Conservation (phyloP, 305 asterid genomes). For the Solanum hybrid region DNA sequence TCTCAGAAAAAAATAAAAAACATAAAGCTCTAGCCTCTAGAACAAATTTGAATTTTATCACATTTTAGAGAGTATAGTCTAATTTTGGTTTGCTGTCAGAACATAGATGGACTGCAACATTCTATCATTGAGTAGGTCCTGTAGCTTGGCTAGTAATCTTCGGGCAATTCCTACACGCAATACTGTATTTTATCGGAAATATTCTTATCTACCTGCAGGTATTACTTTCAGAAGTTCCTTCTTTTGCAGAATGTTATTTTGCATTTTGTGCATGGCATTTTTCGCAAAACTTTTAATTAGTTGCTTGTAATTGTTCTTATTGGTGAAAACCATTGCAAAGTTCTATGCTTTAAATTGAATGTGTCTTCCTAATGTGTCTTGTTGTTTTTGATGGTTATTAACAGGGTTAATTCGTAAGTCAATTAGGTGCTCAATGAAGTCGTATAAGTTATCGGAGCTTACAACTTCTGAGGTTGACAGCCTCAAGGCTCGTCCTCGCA, state of each 20-base stretch:
- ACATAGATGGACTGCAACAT: constrained; percentile 59
- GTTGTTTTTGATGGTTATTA: constrained; percentile 7
- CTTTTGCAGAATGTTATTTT: background rate
- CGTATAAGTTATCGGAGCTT: constrained; percentile 81
- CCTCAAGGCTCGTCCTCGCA: constrained; percentile 89
- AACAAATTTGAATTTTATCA: background rate
- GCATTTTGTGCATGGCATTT: background rate
- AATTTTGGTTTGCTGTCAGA: constrained; percentile 13
- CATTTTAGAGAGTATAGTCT: background rate
- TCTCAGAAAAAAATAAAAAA: background rate
- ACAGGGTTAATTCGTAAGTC: constrained; percentile 40
- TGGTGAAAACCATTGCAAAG: background rate
- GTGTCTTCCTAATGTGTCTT: background rate
- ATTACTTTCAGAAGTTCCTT: constrained; percentile 7
- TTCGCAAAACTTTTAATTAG: background rate
- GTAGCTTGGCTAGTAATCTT: constrained; percentile 25
- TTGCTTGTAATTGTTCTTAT: background rate
- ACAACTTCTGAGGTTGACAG: constrained; percentile 61
- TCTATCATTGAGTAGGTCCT: constrained; percentile 39
- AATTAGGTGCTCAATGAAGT: constrained; percentile 66
- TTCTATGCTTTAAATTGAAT: background rate
- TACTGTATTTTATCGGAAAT: constrained; percentile 11
- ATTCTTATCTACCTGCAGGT: constrained; percentile 32
- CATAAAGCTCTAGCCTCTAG: background rate
- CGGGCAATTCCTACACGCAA: constrained; percentile 18